Evolutionary conservation across 768 basidiomycete genomes (phyloP).

Genomic region (Kwoniella heveanensis): DNA sequence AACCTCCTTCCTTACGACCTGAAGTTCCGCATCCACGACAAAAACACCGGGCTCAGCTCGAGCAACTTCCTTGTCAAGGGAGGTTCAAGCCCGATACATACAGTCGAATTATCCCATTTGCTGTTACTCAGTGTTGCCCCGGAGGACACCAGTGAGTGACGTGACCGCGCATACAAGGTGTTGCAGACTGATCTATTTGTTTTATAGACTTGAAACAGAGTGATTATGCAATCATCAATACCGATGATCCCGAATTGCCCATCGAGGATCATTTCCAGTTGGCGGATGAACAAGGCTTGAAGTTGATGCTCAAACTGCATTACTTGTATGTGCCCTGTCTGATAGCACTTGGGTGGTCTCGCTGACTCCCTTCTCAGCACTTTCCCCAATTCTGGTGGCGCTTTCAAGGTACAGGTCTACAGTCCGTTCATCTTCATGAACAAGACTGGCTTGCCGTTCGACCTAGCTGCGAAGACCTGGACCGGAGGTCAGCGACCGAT

Average conservation of each 20-base stretch:
- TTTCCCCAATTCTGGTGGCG: constrained; percentile 86
- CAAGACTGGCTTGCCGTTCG: constrained; percentile 85
- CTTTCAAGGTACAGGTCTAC: constrained; percentile 94
- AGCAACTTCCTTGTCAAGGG: constrained; percentile 88
- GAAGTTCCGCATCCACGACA: constrained; percentile 96
- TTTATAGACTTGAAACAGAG: constrained; percentile 82
- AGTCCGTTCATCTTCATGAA: constrained; percentile 87
- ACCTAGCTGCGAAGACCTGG: constrained; percentile 64
- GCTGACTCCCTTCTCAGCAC: constrained; percentile 36
- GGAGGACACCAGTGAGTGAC: constrained; percentile 77
- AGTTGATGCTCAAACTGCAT: constrained; percentile 78
- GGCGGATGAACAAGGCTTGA: constrained; percentile 71
- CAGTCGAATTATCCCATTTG: constrained; percentile 86
- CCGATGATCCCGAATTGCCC: constrained; percentile 88
- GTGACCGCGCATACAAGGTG: background rate
- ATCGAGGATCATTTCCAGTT: constrained; percentile 72
- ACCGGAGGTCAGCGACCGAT: constrained; percentile 71
- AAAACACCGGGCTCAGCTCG: constrained; percentile 91
- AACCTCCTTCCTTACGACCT: constrained; percentile 92
- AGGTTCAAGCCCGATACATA: constrained; percentile 94
- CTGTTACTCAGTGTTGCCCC: constrained; percentile 82
- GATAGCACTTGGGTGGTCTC: constrained; percentile 55
- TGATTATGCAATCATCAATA: constrained; percentile 96
- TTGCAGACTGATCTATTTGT: constrained; percentile 7
- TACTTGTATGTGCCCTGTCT: constrained; percentile 62